Evolutionary conservation across 306 rosid genomes (phyloP).

Genomic region (Psophocarpus tetragonolobus): DNA sequence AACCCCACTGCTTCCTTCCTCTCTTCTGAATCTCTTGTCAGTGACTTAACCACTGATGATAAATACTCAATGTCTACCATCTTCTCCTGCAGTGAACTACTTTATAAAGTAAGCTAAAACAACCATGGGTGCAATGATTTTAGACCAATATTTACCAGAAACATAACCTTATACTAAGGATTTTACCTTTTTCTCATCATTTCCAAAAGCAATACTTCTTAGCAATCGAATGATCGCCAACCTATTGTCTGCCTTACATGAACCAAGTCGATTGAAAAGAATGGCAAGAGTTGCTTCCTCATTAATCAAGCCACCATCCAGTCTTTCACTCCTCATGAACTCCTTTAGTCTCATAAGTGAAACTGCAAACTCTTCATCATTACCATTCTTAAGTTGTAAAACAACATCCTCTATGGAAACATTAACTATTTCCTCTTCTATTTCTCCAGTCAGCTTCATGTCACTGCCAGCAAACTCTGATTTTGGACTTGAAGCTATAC

Average conservation of each 20-base stretch:
- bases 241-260: constrained; percentile 54
- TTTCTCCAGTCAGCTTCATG: constrained; percentile 50
- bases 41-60: constrained; percentile 70
- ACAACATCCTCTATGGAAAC: constrained; percentile 54
- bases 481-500: constrained; percentile 53
- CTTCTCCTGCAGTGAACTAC: constrained; percentile 68
- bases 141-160: not conserved
- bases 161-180: not conserved
- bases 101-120: constrained; percentile 35
- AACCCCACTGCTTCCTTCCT: constrained; percentile 82
- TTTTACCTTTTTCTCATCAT: constrained; percentile 66
- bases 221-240: constrained; percentile 53
- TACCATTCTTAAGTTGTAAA: constrained; percentile 68
- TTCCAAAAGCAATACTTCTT: constrained; percentile 53
- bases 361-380: constrained; percentile 64
- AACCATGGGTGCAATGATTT: not conserved
- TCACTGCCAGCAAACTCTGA: constrained; percentile 45
- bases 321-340: constrained; percentile 44
- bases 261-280: constrained; percentile 66
- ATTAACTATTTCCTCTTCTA: constrained; percentile 52
- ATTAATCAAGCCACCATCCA: constrained; percentile 51
- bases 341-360: constrained; percentile 60
- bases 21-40: constrained; percentile 74
- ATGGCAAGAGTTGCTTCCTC: constrained; percentile 57
- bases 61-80: constrained; percentile 65